A percentile compares a stretch with the other conserved stretches of the same genome.
These are phyloP conservation scores for Umbelopsis ramanniana DNA, from an alignment of 192 early-diverging fungal genomes.

Conservation along the genomic window DNA sequence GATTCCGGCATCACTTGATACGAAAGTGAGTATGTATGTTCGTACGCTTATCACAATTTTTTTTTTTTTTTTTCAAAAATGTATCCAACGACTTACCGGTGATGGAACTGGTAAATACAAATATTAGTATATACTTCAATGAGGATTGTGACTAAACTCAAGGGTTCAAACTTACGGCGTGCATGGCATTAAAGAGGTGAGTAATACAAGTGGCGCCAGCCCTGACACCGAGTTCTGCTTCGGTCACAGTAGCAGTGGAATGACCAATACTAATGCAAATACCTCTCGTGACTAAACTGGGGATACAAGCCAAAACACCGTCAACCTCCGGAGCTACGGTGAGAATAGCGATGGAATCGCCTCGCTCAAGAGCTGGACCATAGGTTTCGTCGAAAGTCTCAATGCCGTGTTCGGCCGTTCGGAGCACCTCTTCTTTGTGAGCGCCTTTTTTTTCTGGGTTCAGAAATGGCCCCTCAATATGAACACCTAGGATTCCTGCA, in stretches of 20 bases:
- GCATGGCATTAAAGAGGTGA: constrained; percentile 84
- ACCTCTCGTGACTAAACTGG: constrained; percentile 62
- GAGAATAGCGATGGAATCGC: constrained; percentile 59
- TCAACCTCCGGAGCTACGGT: constrained; percentile 78
- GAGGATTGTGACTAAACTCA: not conserved
- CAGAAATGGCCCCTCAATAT: constrained; percentile 70
- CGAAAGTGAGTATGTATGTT: constrained; percentile 46
- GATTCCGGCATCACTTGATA: constrained; percentile 81
- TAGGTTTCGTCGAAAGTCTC: constrained; percentile 68
- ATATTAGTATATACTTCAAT: not conserved
- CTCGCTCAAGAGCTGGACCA: constrained; percentile 52
- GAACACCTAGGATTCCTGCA: constrained; percentile 62
- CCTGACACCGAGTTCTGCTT: constrained; percentile 57
- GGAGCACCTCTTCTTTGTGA: constrained; percentile 65
- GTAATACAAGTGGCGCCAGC: constrained; percentile 72
- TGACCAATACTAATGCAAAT: constrained; percentile 70
- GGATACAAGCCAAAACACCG: constrained; percentile 65
- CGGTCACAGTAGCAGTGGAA: constrained; percentile 64
- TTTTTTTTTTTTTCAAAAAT: not conserved
- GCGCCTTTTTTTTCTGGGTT: constrained; percentile 72
- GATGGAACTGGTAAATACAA: constrained; percentile 64
- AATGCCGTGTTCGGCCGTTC: constrained; percentile 59
- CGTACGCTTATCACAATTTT: not conserved
- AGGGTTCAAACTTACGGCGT: constrained; percentile 33
- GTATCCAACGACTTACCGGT: constrained; percentile 30